Evolutionary conservation across 257 asterid species (phyloP).

Genomic region (Rhazya stricta): DNA sequence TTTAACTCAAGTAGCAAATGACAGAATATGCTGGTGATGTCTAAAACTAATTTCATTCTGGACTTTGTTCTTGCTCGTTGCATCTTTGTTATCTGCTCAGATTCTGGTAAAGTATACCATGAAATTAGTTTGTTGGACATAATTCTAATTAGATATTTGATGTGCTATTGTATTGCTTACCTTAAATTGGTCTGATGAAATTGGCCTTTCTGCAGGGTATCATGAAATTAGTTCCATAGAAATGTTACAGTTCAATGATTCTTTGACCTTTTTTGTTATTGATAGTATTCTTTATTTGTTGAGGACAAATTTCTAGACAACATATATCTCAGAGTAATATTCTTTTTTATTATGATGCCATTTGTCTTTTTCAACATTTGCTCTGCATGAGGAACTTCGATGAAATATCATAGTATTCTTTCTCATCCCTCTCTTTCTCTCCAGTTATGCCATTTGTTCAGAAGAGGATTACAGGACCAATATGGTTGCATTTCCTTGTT

Average conservation of each 20-base stretch:
- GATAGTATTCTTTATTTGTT: not conserved
- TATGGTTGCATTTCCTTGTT: constrained; percentile 85
- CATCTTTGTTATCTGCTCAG: not conserved
- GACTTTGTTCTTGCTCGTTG: not conserved
- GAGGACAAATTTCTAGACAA: not conserved
- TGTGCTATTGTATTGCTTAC: not conserved
- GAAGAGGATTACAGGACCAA: constrained; percentile 78
- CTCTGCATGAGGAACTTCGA: not conserved
- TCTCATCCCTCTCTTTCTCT: not conserved
- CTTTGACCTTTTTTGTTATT: not conserved
- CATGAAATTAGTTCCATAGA: not conserved
- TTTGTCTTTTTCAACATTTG: not conserved
- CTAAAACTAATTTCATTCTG: not conserved
- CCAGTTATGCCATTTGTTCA: constrained; percentile 84
- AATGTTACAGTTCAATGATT: not conserved
- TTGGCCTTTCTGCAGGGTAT: not conserved
- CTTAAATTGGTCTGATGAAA: not conserved
- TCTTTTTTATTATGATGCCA: not conserved
- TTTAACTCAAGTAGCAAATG: not conserved
- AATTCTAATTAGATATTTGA: not conserved
- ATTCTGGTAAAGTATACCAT: not conserved
- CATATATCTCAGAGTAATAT: not conserved
- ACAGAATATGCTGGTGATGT: not conserved
- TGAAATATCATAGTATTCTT: not conserved
- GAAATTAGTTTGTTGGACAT: not conserved